Conservation (phyloP, 352 stramenopile species). For the Albugo laibachii region DNA sequence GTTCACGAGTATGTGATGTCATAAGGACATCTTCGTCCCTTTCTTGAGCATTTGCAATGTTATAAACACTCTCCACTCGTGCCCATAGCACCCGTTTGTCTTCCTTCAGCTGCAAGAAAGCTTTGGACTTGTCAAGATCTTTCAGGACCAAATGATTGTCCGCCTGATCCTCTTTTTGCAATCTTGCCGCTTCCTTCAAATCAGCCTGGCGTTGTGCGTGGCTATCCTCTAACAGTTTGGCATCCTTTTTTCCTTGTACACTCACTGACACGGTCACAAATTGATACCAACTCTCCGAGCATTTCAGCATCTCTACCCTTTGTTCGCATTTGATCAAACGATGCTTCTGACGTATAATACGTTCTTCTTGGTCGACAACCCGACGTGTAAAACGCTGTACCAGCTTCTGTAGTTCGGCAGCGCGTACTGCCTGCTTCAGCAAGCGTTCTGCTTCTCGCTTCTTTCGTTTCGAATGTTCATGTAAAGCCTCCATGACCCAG, state of each 20-base stretch:
- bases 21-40: constrained; percentile 85
- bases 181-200: constrained; percentile 53
- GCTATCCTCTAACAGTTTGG: constrained; percentile 49
- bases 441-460: constrained; percentile 73
- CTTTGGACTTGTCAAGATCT: constrained; percentile 37
- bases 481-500: constrained; percentile 66
- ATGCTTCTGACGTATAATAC: constrained; percentile 81
- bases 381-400: constrained; percentile 80
- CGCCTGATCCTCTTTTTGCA: constrained; percentile 65
- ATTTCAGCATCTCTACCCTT: constrained; percentile 83
- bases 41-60: constrained; percentile 60
- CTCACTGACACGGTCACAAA: constrained; percentile 23
- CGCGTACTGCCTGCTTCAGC: constrained; percentile 64
- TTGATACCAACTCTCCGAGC: constrained; percentile 77
- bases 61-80: constrained; percentile 70
- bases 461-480: constrained; percentile 74
- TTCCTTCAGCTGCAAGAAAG: constrained; percentile 50
- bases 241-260: constrained; percentile 68
- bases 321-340: constrained; percentile 76
- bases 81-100: constrained; percentile 75
- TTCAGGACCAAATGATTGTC: constrained; percentile 56
- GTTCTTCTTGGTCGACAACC: constrained; percentile 77
- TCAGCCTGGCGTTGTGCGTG: constrained; percentile 46
- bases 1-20: constrained; percentile 72
- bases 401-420: constrained; percentile 68